A percentile compares a stretch with the other conserved stretches of the same genome.
phyloP scores from a whole-genome alignment of 108 stramenopile species.

The Nitzschia sp. region DNA sequence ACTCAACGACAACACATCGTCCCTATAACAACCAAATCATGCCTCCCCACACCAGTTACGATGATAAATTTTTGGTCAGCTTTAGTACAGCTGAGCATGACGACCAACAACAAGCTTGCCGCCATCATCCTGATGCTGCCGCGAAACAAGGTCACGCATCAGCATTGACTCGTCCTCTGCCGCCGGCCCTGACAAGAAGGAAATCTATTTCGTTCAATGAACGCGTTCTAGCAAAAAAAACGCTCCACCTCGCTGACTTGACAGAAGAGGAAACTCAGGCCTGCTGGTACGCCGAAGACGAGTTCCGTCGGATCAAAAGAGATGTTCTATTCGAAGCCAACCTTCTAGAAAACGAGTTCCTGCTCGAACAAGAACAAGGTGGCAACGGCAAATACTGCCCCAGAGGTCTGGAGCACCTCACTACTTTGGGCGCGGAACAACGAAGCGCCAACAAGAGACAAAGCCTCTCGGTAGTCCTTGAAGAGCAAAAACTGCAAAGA shows the following conservation, averaged over 20 bases:
- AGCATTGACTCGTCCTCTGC: too few species aligned
- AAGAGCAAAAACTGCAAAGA: conserved; percentile 14
- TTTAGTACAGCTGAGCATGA: too few species aligned
- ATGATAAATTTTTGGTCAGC: too few species aligned
- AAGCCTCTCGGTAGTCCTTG: not conserved
- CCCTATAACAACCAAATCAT: too few species aligned
- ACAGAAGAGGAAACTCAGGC: not conserved
- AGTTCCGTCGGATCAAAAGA: not conserved
- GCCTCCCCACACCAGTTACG: too few species aligned
- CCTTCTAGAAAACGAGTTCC: not conserved
- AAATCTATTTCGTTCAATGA: not conserved
- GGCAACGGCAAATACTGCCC: not conserved
- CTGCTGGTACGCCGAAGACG: not conserved
- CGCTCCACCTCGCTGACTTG: not conserved
- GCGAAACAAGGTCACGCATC: too few species aligned
- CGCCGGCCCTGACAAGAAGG: not conserved
- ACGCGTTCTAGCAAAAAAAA: not conserved
- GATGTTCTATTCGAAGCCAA: conserved; percentile 3
- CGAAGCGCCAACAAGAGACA: not conserved
- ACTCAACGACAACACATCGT: too few species aligned
- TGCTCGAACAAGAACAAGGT: too few species aligned
- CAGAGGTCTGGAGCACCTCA: not conserved
- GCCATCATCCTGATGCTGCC: too few species aligned
- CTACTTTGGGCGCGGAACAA: not conserved
- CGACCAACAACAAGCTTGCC: too few species aligned